A percentile compares a stretch with the other conserved stretches of the same genome.
Conservation (phyloP, 1,139 yeast genomes). For the Debaryomyces nepalensis region DNA sequence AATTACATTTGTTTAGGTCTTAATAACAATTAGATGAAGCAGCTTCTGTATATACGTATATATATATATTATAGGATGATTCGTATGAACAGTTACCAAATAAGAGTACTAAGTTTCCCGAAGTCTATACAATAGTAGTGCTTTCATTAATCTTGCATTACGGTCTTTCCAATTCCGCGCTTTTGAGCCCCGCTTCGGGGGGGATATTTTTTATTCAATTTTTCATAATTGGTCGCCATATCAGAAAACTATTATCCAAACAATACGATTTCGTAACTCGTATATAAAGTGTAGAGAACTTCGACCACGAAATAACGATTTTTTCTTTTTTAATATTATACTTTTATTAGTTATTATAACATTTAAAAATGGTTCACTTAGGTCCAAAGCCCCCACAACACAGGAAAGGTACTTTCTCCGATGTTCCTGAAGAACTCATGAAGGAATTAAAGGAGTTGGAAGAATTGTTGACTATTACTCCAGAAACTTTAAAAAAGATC, state of each 20-base stretch:
- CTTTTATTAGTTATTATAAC: not conserved
- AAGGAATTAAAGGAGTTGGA: constrained; percentile 64
- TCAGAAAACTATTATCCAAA: not conserved
- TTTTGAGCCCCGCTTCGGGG: not conserved
- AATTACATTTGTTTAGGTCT: no score
- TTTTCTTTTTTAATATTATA: not conserved
- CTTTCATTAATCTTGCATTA: no score
- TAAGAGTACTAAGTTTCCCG: no score
- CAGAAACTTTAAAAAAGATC: constrained; percentile 63
- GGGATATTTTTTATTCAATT: not conserved
- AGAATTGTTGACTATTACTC: constrained; percentile 63
- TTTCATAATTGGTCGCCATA: not conserved
- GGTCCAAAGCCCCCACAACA: constrained; percentile 86
- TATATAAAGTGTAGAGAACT: not conserved
- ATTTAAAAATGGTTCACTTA: constrained; percentile 67
- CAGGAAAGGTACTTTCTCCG: constrained; percentile 80
- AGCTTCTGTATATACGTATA: no score
- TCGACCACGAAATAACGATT: not conserved
- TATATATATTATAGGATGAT: no score
- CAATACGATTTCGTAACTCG: not conserved
- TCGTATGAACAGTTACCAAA: no score
- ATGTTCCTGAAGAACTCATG: constrained; percentile 68
- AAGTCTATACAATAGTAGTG: no score
- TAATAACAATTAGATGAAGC: no score
- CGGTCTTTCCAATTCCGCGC: constrained; percentile 1